A percentile compares a stretch with the other conserved stretches of the same genome.
Evolutionary conservation across 331 rosid genomes (phyloP).

Genomic region (Dryas integrifolia): DNA sequence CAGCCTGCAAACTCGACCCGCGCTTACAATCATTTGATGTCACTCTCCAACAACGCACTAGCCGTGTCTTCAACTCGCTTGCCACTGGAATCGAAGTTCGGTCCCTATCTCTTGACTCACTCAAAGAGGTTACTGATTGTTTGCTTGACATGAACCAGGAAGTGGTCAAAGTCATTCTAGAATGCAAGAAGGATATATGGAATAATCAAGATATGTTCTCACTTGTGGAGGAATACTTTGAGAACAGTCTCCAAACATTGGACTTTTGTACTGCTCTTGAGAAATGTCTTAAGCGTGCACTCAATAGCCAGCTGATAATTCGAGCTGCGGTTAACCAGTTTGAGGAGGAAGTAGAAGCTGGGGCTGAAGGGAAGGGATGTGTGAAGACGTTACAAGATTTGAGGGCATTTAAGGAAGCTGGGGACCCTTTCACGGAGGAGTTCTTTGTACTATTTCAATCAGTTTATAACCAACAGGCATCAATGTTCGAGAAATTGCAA

Average conservation of each 20-base stretch:
- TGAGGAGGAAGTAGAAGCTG: slow-evolving; percentile 54
- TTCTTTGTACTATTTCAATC: slow-evolving; percentile 53
- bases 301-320: slow-evolving; percentile 53
- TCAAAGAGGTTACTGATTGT: slow-evolving; percentile 63
- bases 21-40: slow-evolving; percentile 64
- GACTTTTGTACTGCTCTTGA: slow-evolving; percentile 71
- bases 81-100: slow-evolving; percentile 53
- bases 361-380: slow-evolving; percentile 41
- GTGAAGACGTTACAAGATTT: slow-evolving; percentile 59
- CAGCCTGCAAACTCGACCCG: slow-evolving; percentile 60
- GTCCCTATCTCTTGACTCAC: slow-evolving; percentile 63
- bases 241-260: slow-evolving; percentile 58
- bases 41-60: slow-evolving; percentile 57
- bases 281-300: slow-evolving; percentile 54
- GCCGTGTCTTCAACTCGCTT: slow-evolving; percentile 59
- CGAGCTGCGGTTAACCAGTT: slow-evolving; percentile 55
- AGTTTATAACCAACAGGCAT: slow-evolving; percentile 48
- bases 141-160: slow-evolving; percentile 74
- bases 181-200: slow-evolving; percentile 65
- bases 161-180: slow-evolving; percentile 62
- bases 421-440: slow-evolving; percentile 73
- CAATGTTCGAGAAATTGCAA: slow-evolving; percentile 56
- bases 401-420: slow-evolving; percentile 61
- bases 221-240: slow-evolving; percentile 70
- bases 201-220: slow-evolving; percentile 54